Percentiles rank a stretch among this genome's conserved stretches.
These are phyloP conservation scores for Rhizopogon roseolus DNA, from an alignment of 768 basidiomycete species.

Conservation along the genomic window DNA sequence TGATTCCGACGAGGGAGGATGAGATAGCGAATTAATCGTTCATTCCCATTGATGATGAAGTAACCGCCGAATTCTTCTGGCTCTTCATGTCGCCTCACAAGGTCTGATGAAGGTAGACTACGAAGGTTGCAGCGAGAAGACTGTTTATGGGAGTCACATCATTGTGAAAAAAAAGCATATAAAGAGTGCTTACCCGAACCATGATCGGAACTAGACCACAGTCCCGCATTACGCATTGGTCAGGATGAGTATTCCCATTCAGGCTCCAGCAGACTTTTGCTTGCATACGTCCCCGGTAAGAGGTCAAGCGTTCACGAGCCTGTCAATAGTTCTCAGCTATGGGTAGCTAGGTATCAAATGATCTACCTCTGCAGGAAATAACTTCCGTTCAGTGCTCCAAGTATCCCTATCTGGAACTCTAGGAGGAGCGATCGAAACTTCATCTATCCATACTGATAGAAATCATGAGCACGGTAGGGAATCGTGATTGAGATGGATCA, in stretches of 20 bases:
- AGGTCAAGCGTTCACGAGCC: constrained; percentile 91
- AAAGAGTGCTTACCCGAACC: constrained; percentile 73
- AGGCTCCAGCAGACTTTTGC: constrained; percentile 84
- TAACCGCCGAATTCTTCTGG: constrained; percentile 99
- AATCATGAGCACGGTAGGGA: constrained; percentile 4
- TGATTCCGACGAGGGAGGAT: constrained; percentile 95
- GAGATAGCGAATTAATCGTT: constrained; percentile 96
- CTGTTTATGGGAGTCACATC: constrained; percentile 32
- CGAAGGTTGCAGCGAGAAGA: constrained; percentile 92
- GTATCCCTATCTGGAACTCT: constrained; percentile 84
- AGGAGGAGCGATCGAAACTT: constrained; percentile 77
- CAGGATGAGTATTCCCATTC: constrained; percentile 54
- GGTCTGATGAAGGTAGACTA: constrained; percentile 75
- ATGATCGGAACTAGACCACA: constrained; percentile 95
- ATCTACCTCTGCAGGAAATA: constrained; percentile 86
- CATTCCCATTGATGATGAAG: constrained; percentile 98
- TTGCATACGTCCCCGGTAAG: constrained; percentile 88
- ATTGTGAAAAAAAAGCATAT: background rate
- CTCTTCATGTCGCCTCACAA: constrained; percentile 90
- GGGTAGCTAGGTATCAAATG: no score
- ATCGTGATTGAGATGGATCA: constrained; percentile 14
- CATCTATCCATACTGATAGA: constrained; percentile 83
- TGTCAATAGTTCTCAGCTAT: constrained; percentile 22
- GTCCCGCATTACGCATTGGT: constrained; percentile 69
- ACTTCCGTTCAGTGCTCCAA: constrained; percentile 64